phyloP scores from a whole-genome alignment of 2,329 filamentous ascomycete species.

The Plectosphaerella plurivora region DNA sequence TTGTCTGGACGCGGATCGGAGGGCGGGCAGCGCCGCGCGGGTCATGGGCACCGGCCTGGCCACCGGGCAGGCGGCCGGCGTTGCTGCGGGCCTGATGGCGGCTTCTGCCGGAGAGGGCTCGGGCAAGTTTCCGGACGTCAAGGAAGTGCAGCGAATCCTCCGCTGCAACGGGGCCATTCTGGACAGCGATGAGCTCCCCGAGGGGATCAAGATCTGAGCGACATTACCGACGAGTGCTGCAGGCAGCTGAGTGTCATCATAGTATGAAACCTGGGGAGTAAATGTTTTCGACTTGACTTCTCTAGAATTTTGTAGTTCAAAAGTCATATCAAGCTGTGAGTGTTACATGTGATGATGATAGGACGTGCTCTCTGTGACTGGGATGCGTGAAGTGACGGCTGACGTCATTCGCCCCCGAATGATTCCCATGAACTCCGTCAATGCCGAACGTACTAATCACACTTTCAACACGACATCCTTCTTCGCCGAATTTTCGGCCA shows the following conservation, averaged over 20 bases:
- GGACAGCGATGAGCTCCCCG: not conserved
- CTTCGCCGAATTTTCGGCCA: not conserved
- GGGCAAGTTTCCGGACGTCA: not conserved
- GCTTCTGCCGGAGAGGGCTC: not conserved
- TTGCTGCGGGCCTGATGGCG: not conserved
- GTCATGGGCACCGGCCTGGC: not conserved
- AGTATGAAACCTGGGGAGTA: not conserved
- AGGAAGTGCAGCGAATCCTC: not conserved
- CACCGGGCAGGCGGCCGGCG: not conserved
- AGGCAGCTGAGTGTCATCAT: not conserved
- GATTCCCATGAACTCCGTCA: not conserved
- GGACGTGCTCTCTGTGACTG: no score
- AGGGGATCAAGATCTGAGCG: not conserved
- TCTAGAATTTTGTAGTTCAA: not conserved
- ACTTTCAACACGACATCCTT: not conserved
- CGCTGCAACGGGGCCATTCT: not conserved
- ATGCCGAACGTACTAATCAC: not conserved
- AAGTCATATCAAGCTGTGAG: not conserved
- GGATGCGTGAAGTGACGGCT: not conserved
- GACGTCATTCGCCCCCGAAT: not conserved
- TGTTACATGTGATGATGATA: not conserved
- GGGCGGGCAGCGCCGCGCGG: not conserved
- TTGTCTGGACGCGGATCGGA: not conserved
- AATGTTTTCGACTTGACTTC: not conserved
- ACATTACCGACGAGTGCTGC: not conserved